Base-by-base conservation (phyloP, 768 basidiomycete species). In the Hericium coralloides region DNA sequence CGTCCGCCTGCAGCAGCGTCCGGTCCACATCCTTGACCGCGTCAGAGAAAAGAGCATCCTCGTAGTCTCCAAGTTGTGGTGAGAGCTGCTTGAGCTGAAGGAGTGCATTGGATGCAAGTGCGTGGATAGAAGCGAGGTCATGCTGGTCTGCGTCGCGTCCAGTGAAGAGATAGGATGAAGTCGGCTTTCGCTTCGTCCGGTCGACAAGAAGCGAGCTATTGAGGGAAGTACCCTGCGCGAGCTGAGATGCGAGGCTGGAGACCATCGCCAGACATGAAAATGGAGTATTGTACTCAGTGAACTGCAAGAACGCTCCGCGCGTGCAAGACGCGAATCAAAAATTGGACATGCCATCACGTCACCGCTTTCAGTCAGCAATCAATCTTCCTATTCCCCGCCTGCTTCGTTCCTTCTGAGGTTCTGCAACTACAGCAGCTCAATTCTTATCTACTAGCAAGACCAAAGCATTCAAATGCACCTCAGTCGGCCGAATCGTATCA, bases 101-200 rank as follows among this genome's bases (percentile, higher is more conserved):
- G 61, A 93, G 84, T 7, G 87, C 91, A 65, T 91, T 92, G 52
- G 80, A 72, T 3, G 80, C 92, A 9, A 98, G 78, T 0, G 91
- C 85, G 65, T 89, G 81, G 54, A 98, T 81, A 6, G 92, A 79
- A 67, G 95, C 87, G 57, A 97, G 74, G 70, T 98, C 94, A 68
- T 97, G 88, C 57, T 82, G 75, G 64, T 89, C 84, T 9, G 92
- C 92, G 51, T 90, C 87, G 58, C 79, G 79, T 41, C 86, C 82
- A 14, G 87, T 82, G 70, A 95, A 97, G 38, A 99, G 81, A 73
- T 98, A 98, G 0, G 93, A 95, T 66, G 87, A 82, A 0, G 80
- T 70, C 15, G 73, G 74, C 70, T 79, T 88, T 69, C 82, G 80
- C 61, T 79, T 80, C 48, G 81, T 75, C 52, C 80, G 73, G 65